These are phyloP conservation scores for Uromyces viciae-fabae DNA, from an alignment of 1,284 basidiomycete species.

Conservation along the genomic window DNA sequence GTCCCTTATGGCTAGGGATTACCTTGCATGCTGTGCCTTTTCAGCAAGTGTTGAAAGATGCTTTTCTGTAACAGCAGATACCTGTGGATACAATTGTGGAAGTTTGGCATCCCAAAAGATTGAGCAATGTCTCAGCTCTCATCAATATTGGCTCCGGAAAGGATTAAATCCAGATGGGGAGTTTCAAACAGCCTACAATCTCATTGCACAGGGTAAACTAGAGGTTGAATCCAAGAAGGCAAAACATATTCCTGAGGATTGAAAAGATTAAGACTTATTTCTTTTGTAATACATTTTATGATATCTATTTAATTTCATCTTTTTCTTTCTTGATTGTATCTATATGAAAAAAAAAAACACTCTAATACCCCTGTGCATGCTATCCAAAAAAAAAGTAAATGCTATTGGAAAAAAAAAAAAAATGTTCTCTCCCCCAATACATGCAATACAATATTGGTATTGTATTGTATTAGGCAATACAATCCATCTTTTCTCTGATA, in stretches of 20 bases:
- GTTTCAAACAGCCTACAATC: background rate
- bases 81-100: background rate
- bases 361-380: background rate
- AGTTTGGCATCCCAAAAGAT: background rate
- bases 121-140: background rate
- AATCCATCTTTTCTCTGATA: too few relatives aligned
- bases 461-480: too few relatives aligned
- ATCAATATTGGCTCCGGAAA: background rate
- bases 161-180: background rate
- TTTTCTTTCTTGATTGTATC: background rate
- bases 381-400: background rate
- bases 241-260: background rate
- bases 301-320: background rate
- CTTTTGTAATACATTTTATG: background rate
- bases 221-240: too few relatives aligned
- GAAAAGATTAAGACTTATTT: background rate
- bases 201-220: background rate
- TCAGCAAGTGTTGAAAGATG: background rate
- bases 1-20: background rate
- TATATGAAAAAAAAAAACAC: background rate
- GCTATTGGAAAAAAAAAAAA: background rate
- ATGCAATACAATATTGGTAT: too few relatives aligned
- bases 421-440: too few relatives aligned
- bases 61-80: background rate
- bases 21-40: background rate